Conservation (phyloP, 805 yeast species). For the Wickerhamiella azyma region DNA sequence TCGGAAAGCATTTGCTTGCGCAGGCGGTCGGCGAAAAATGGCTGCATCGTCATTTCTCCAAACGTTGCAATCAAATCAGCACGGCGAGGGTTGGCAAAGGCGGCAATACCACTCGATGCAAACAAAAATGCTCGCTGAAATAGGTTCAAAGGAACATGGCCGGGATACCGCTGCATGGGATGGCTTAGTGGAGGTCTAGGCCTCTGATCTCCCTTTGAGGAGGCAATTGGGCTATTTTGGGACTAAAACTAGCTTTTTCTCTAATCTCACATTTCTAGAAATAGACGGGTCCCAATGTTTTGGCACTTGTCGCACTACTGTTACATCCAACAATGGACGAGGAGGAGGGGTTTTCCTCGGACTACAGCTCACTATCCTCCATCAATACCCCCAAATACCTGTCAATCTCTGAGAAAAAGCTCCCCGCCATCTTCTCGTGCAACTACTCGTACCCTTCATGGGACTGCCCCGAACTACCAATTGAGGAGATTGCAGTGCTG, state of each 20-base stretch:
- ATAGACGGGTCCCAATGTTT: not conserved
- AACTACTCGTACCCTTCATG: slow-evolving; percentile 8
- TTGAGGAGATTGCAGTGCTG: slow-evolving; percentile 40
- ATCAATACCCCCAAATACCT: slow-evolving; percentile 2
- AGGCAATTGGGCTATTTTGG: too few relatives aligned
- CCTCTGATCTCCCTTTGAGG: too few relatives aligned
- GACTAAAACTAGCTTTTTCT: too few relatives aligned
- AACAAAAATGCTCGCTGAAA: slow-evolving; percentile 54
- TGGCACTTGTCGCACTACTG: not conserved
- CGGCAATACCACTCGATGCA: slow-evolving; percentile 61
- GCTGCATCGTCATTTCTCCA: slow-evolving; percentile 83
- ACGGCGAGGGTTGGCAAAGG: slow-evolving; percentile 34
- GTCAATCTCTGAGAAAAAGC: not conserved
- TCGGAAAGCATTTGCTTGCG: slow-evolving; percentile 65
- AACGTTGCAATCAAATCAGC: slow-evolving; percentile 30
- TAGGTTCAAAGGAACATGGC: slow-evolving; percentile 60
- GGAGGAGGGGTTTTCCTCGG: not conserved
- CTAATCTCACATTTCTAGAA: not conserved
- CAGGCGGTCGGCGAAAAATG: slow-evolving; percentile 46
- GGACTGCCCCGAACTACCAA: slow-evolving; percentile 10
- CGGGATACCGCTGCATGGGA: slow-evolving; percentile 35
- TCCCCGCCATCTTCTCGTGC: not conserved
- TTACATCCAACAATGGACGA: slow-evolving; percentile 2
- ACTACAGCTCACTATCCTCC: not conserved
- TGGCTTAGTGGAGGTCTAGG: not conserved